These are phyloP conservation scores for Sporothrix humicola DNA, from an alignment of 2,329 filamentous ascomycete species.

Conservation along the genomic window DNA sequence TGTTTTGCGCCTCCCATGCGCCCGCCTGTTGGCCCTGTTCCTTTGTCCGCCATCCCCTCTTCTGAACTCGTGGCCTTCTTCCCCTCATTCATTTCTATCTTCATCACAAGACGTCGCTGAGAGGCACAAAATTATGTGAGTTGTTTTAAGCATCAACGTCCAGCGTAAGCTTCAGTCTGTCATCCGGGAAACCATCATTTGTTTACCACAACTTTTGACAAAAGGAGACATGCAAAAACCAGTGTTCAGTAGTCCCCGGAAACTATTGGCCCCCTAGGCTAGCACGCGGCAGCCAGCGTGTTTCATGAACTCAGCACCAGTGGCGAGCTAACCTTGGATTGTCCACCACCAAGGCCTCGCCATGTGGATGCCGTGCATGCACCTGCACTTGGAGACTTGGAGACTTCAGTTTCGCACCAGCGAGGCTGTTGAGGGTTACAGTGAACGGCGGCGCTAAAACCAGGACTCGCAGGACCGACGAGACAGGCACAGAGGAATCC, in stretches of 20 bases:
- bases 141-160: too few species aligned
- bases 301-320: conserved; percentile 34
- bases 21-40: not conserved
- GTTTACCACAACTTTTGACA: not conserved
- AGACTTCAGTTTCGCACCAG: not conserved
- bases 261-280: conserved; percentile 21
- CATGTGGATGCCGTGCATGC: conserved; percentile 22
- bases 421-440: conserved; percentile 15
- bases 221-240: not conserved
- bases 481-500: conserved; percentile 7
- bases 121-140: not conserved
- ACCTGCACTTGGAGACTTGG: too few species aligned
- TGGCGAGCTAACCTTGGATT: conserved; percentile 27
- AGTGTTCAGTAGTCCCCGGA: not conserved
- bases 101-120: conserved; percentile 4
- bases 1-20: not conserved
- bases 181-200: not conserved
- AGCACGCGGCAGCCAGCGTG: conserved; percentile 27
- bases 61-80: not conserved
- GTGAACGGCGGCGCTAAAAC: conserved; percentile 11
- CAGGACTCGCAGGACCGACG: not conserved
- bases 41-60: not conserved
- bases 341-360: not conserved
- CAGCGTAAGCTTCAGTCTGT: not conserved
- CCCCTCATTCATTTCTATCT: not conserved